Percentiles rank a stretch among this genome's conserved stretches.
Evolutionary conservation across 768 basidiomycete genomes (phyloP).

Genomic region (Grammothele lineata): DNA sequence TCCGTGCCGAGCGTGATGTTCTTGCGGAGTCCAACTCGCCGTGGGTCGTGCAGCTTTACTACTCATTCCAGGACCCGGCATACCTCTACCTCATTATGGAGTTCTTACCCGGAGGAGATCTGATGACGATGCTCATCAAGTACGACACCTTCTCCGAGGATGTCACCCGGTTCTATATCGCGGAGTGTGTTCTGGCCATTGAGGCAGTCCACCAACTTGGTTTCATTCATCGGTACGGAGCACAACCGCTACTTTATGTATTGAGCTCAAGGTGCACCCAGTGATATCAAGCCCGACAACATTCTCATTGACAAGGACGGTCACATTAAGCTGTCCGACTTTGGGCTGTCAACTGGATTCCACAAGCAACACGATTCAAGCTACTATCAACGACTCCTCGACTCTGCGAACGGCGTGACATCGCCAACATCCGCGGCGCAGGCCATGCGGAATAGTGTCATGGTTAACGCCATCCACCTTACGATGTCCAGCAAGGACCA

Average conservation of each 20-base stretch:
- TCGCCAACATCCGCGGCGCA: constrained; percentile 32
- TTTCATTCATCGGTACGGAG: constrained; percentile 91
- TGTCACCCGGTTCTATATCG: constrained; percentile 96
- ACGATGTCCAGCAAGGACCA: constrained; percentile 92
- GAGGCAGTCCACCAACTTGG: constrained; percentile 97
- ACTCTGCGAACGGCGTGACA: constrained; percentile 50
- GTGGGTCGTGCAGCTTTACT: constrained; percentile 96
- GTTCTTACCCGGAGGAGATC: constrained; percentile 95
- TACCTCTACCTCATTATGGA: constrained; percentile 99
- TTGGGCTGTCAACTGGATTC: constrained; percentile 98
- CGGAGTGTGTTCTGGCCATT: constrained; percentile 96
- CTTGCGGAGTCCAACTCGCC: constrained; percentile 91
- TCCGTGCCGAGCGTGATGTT: constrained; percentile 95
- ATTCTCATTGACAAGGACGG: constrained; percentile 97
- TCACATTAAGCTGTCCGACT: constrained; percentile 97
- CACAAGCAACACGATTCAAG: constrained; percentile 96
- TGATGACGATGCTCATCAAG: constrained; percentile 99
- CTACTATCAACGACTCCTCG: constrained; percentile 89
- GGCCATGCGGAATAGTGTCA: constrained; percentile 85
- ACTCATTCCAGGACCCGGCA: constrained; percentile 94
- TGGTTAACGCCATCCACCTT: constrained; percentile 95
- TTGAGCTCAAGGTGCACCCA: constrained; percentile 29
- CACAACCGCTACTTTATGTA: background rate
- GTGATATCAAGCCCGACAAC: constrained; percentile 99
- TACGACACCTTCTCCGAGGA: constrained; percentile 99